Percentiles rank a stretch among this genome's conserved stretches.
These are phyloP conservation scores for Chaetomium strumarium DNA, from an alignment of 2,329 filamentous ascomycete species.

Conservation along the genomic window DNA sequence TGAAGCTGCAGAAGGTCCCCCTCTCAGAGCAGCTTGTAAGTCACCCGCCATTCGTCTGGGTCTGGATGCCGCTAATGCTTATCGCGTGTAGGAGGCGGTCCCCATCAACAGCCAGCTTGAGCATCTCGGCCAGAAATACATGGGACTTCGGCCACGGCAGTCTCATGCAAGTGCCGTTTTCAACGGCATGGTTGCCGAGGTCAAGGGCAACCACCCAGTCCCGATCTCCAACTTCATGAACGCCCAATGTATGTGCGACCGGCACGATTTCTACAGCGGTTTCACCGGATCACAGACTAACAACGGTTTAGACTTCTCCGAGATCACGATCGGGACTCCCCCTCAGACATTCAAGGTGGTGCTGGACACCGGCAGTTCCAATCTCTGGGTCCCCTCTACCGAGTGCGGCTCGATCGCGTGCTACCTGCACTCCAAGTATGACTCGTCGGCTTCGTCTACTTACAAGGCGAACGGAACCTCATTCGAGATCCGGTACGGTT, in stretches of 20 bases:
- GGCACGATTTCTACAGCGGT: not conserved
- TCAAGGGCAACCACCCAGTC: slow-evolving; percentile 67
- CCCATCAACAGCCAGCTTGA: slow-evolving; percentile 77
- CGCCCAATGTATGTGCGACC: slow-evolving; percentile 73
- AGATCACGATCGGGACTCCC: slow-evolving; percentile 87
- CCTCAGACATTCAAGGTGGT: slow-evolving; percentile 97
- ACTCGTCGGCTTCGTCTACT: slow-evolving; percentile 79
- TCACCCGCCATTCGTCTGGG: slow-evolving; percentile 19
- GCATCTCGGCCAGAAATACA: slow-evolving; percentile 91
- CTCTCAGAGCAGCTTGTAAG: slow-evolving; percentile 86
- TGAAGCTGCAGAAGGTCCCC: slow-evolving; percentile 96
- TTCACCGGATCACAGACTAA: not conserved
- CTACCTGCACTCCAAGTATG: slow-evolving; percentile 96
- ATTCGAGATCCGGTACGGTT: slow-evolving; percentile 94
- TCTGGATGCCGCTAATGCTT: slow-evolving; percentile 12
- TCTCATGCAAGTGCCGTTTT: slow-evolving; percentile 71
- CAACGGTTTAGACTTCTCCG: slow-evolving; percentile 75
- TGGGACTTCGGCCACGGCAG: slow-evolving; percentile 69
- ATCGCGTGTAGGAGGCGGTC: slow-evolving; percentile 55
- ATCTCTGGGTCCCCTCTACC: slow-evolving; percentile 93
- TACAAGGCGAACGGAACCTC: slow-evolving; percentile 91
- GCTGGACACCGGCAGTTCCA: slow-evolving; percentile 96
- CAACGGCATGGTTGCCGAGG: slow-evolving; percentile 62
- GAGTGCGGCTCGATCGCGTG: slow-evolving; percentile 94
- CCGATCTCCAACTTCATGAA: slow-evolving; percentile 97